A percentile compares a stretch with the other conserved stretches of the same genome.
phyloP scores from a whole-genome alignment of 495 filamentous ascomycete species.

The Podospora anserina region DNA sequence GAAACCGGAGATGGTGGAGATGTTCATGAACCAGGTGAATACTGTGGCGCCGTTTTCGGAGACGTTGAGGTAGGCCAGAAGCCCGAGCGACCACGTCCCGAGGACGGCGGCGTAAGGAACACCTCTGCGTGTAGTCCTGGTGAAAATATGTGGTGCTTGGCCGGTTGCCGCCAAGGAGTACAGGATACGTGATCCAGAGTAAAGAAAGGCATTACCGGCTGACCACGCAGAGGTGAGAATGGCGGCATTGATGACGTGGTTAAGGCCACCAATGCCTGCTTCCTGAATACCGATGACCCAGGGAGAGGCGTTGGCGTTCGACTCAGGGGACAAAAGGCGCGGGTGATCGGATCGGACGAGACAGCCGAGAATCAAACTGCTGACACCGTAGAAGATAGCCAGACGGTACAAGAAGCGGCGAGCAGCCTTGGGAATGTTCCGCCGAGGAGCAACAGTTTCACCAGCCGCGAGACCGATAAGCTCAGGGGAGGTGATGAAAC shows the following conservation, averaged over 20 bases:
- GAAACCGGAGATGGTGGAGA: slow-evolving; percentile 49
- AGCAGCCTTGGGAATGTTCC: slow-evolving; percentile 70
- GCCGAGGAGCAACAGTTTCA: slow-evolving; percentile 72
- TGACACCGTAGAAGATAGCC: slow-evolving; percentile 68
- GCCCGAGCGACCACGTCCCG: slow-evolving; percentile 48
- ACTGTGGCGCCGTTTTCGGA: slow-evolving; percentile 52
- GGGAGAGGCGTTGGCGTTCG: slow-evolving; percentile 63
- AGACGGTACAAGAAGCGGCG: slow-evolving; percentile 68
- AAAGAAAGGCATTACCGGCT: slow-evolving; percentile 73
- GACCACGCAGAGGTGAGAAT: slow-evolving; percentile 52
- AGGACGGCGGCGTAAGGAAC: slow-evolving; percentile 64
- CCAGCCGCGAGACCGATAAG: slow-evolving; percentile 64
- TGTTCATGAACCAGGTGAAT: slow-evolving; percentile 59
- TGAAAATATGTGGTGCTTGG: slow-evolving; percentile 60
- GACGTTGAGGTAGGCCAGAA: slow-evolving; percentile 62
- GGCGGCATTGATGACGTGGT: slow-evolving; percentile 49
- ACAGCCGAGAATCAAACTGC: slow-evolving; percentile 67
- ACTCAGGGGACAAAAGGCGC: slow-evolving; percentile 48
- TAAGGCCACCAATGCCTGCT: slow-evolving; percentile 43
- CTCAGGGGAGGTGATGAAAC: slow-evolving; percentile 50
- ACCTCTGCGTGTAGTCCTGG: slow-evolving; percentile 51
- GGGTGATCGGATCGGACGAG: slow-evolving; percentile 57
- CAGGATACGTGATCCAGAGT: slow-evolving; percentile 75
- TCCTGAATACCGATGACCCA: slow-evolving; percentile 50
- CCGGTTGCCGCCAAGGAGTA: slow-evolving; percentile 63